Base-by-base conservation (phyloP, 148 eudicot genomes). In the Amaranthus palmeri region DNA sequence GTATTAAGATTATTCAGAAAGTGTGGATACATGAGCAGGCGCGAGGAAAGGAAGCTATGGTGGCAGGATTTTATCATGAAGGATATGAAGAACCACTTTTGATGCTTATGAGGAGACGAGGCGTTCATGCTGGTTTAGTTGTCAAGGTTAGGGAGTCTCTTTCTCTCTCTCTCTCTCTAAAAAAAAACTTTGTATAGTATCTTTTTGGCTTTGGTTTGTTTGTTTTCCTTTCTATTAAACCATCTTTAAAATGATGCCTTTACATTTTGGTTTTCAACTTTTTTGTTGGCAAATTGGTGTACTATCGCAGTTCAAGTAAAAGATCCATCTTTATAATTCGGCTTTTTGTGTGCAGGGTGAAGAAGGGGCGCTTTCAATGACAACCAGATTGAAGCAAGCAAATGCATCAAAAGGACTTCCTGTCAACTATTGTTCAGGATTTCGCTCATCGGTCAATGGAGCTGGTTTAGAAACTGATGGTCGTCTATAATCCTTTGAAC, bases 361-460 rank as follows among this genome's bases (percentile, higher is more conserved):
- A 84, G 98, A 93, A 82, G 98, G 98, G 67, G 97, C 97, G 6
- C 91, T 93, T 69, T 93, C 98, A 54, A 91, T 93, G 98, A 93
- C 98, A 54, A 93, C 97, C 67, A 91, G 86, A 77, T 67, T 78
- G 75, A 81, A 84, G 41, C 84, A 91, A 48, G 75, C 71, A 69
- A 85, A 70, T 81, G 83, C 97, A 72, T 91, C 98, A 36, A 93
- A 91, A 74, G 93, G 96, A 68, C 78, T 93, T 54, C 97, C 98
- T 41, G 97, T 93, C 70, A 93, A 93, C 83, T 93, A 93, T 76
- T 93, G 98, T 78, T 91, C 98, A 15, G 98, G 98, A 61, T 93
- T 93, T 75, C 96, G 97, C 53, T 86, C 98, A 45, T 73, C 87
- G 65, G 68, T 84, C 55, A 75, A 81, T 76, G 64, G 81, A 48